Evolutionary conservation across 2,329 filamentous ascomycete species (phyloP).

Genomic region (Thielaviopsis euricoi): DNA sequence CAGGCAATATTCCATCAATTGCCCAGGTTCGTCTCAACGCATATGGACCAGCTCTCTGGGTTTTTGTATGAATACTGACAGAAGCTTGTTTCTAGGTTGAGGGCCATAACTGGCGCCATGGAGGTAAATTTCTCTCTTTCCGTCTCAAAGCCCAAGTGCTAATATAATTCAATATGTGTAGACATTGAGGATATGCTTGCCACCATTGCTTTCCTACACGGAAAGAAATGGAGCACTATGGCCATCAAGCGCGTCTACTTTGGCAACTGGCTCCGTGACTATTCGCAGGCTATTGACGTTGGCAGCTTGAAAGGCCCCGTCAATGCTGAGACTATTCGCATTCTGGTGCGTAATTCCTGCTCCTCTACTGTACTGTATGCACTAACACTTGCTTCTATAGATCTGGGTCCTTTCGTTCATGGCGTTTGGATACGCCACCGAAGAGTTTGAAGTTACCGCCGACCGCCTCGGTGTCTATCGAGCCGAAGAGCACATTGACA

Average conservation of each 20-base stretch:
- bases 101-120: constrained; percentile 54
- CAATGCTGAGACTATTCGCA: constrained; percentile 60
- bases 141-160: not conserved
- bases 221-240: constrained; percentile 72
- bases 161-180: constrained; percentile 14
- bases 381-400: not conserved
- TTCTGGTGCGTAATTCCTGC: constrained; percentile 33
- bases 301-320: constrained; percentile 58
- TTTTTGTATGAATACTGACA: not conserved
- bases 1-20: constrained; percentile 55
- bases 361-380: not conserved
- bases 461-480: constrained; percentile 63
- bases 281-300: constrained; percentile 70
- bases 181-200: constrained; percentile 74
- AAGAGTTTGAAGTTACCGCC: constrained; percentile 63
- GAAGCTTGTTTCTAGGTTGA: constrained; percentile 30
- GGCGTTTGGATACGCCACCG: constrained; percentile 51
- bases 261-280: constrained; percentile 76
- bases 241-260: constrained; percentile 68
- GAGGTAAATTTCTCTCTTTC: constrained; percentile 25
- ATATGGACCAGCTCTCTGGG: not conserved
- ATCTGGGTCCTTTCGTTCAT: constrained; percentile 53
- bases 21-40: constrained; percentile 22
- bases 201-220: constrained; percentile 57
- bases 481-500: constrained; percentile 54